Base-by-base conservation (phyloP, 2,329 filamentous ascomycete genomes). In the Gyromitra esculenta region DNA sequence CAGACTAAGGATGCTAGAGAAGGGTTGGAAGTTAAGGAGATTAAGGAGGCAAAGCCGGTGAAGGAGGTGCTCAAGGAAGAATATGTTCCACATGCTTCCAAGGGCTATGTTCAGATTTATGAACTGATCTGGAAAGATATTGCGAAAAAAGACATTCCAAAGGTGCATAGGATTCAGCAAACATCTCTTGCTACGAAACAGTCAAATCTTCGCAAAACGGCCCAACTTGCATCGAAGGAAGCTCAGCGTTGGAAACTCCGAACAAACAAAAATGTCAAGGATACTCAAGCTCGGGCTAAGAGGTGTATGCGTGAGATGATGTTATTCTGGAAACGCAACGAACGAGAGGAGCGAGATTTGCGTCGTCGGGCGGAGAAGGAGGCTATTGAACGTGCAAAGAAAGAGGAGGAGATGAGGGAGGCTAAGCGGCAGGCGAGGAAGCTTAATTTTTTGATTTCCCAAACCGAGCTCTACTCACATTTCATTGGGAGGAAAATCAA, bases 401-500 rank as follows among this genome's bases (percentile, higher is more conserved):
- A 95, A 85, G 94, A 95, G 76, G 96, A 99, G 86, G 96, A 96
- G 4, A 96, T 98, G 81, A 94, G 96, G 79, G 96, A 99, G 88
- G 94, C 96, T 15, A 97, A 97, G 81, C 90, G 96, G 79, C 96
- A 99, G 85, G 97, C 97, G 89, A 91, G 96, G 81, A 99, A 99
- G 86, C 92, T 99, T 83, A 98, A 99, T 85, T 99, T 99, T 88
- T 88, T 99, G 79, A 99, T 99, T 84, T 97, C 95, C 0, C 96
- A 99, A 85, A 99, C 96, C 0, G 96, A 99, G 83, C 88, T 99
- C 65, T 99, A 99, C 86, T 98, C 95, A 54, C 96, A 99, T 87
- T 99, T 99, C 84, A 97, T 99, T 81, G 95, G 96, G 83, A 97
- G 97, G 86, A 99, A 99, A 87, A 97, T 98, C 85, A 97, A 97